These are phyloP conservation scores for Aspergillus hortae DNA, from an alignment of 2,329 filamentous ascomycete genomes.

Conservation along the genomic window DNA sequence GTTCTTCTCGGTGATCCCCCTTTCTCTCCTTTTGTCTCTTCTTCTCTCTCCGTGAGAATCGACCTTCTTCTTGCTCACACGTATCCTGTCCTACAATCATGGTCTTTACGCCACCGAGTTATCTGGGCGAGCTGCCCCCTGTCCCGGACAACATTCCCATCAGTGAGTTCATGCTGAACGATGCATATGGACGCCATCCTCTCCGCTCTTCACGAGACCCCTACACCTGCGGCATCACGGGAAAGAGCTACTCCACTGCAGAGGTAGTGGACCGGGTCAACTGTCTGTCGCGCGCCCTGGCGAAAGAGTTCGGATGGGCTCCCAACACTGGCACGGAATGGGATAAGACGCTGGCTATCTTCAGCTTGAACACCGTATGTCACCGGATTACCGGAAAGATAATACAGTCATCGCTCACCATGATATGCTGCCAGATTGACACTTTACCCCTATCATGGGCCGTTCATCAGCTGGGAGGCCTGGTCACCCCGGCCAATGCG, in stretches of 20 bases:
- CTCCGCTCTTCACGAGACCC: constrained; percentile 63
- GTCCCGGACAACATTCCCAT: constrained; percentile 72
- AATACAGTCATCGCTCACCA: neutral
- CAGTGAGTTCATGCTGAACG: constrained; percentile 72
- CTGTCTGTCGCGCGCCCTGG: constrained; percentile 63
- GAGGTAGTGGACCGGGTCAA: constrained; percentile 66
- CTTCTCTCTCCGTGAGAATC: no score
- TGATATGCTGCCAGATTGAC: constrained; percentile 57
- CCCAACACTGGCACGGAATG: constrained; percentile 70
- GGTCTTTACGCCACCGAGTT: constrained; percentile 44
- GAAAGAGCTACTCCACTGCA: constrained; percentile 60
- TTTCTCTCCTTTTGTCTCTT: no score
- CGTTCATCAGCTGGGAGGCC: constrained; percentile 69
- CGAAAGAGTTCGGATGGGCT: constrained; percentile 67
- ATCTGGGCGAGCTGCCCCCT: constrained; percentile 45
- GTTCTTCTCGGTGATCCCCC: no score
- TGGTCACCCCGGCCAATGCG: constrained; percentile 71
- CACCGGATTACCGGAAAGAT: neutral
- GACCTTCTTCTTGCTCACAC: no score
- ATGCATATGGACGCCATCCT: constrained; percentile 64
- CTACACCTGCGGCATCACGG: constrained; percentile 73
- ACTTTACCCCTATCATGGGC: constrained; percentile 70
- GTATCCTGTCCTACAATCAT: constrained; percentile 23
- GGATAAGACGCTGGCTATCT: constrained; percentile 75
- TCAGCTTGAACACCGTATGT: constrained; percentile 72